These are phyloP conservation scores for Harringtonia aguacate DNA, from an alignment of 2,329 filamentous ascomycete species.

Conservation along the genomic window DNA sequence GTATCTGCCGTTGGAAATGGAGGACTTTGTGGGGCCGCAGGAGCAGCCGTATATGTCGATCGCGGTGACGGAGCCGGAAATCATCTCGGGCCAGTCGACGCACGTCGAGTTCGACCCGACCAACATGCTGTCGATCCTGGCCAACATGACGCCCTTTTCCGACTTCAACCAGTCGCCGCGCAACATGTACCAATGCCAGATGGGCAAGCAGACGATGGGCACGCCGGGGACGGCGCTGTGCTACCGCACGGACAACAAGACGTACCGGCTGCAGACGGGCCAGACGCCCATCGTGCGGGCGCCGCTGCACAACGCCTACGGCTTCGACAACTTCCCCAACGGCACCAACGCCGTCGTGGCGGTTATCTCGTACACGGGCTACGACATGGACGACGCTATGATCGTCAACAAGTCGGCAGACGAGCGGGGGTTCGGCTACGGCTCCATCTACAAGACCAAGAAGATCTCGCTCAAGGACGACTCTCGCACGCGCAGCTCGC, in stretches of 20 bases:
- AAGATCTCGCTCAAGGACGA: slow-evolving; percentile 80
- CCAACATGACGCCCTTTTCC: slow-evolving; percentile 98
- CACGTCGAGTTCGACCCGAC: slow-evolving; percentile 93
- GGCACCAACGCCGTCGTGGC: slow-evolving; percentile 92
- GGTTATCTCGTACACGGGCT: slow-evolving; percentile 96
- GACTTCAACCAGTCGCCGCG: slow-evolving; percentile 97
- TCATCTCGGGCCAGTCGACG: slow-evolving; percentile 78
- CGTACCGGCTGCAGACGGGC: slow-evolving; percentile 87
- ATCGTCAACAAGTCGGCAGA: slow-evolving; percentile 97
- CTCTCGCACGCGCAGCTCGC: slow-evolving; percentile 52
- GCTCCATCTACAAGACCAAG: slow-evolving; percentile 97
- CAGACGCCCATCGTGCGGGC: slow-evolving; percentile 90
- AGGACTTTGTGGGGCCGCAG: slow-evolving; percentile 83
- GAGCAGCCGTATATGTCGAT: slow-evolving; percentile 99
- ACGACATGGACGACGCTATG: slow-evolving; percentile 99
- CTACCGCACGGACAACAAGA: slow-evolving; percentile 93
- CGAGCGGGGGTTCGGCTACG: slow-evolving; percentile 90
- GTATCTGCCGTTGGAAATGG: slow-evolving; percentile 75
- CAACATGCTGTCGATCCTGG: slow-evolving; percentile 93
- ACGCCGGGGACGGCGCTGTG: slow-evolving; percentile 77
- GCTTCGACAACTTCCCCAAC: slow-evolving; percentile 96
- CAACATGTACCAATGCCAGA: slow-evolving; percentile 99
- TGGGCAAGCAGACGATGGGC: slow-evolving; percentile 99
- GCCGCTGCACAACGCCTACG: slow-evolving; percentile 90
- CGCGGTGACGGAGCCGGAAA: slow-evolving; percentile 78